phyloP scores from a whole-genome alignment of 768 basidiomycete genomes.

The Hericium rajendrae region DNA sequence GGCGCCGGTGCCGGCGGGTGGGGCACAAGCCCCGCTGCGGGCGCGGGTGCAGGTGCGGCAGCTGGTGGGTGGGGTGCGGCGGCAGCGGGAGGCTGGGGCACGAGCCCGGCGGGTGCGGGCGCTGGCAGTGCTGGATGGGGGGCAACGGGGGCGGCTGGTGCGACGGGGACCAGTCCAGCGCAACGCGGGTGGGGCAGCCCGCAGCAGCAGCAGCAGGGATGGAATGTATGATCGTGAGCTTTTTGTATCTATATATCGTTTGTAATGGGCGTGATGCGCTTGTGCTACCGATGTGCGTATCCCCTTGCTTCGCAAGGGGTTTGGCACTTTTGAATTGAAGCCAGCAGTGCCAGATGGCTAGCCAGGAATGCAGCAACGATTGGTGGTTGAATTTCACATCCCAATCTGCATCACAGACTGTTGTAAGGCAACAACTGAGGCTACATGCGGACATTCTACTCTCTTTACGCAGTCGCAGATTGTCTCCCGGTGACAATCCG shows the following conservation, averaged over 20 bases:
- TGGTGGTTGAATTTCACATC: too few relatives aligned
- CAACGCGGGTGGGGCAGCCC: conserved; percentile 25
- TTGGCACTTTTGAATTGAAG: too few relatives aligned
- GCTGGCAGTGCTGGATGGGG: conserved; percentile 20
- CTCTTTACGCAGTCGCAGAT: background rate
- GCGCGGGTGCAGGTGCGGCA: conserved; percentile 12
- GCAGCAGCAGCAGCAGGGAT: conserved; percentile 18
- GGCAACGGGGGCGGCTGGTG: background rate
- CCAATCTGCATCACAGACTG: too few relatives aligned
- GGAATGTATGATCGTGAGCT: conserved; percentile 19
- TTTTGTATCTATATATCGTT: too few relatives aligned
- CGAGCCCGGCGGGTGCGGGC: background rate
- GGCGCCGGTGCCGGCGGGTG: conserved; percentile 1
- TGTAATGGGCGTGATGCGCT: too few relatives aligned
- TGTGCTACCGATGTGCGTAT: too few relatives aligned
- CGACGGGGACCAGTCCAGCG: conserved; percentile 11
- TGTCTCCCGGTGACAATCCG: too few relatives aligned
- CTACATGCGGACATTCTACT: background rate
- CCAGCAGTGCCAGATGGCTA: too few relatives aligned
- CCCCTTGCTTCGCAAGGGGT: too few relatives aligned
- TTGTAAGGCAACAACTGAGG: too few relatives aligned
- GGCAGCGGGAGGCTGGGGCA: conserved; percentile 12
- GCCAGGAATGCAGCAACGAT: too few relatives aligned
- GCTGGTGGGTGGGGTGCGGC: conserved; percentile 23
- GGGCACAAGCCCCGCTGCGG: conserved; percentile 8